phyloP scores from a whole-genome alignment of 2,329 filamentous ascomycete genomes.

The Aplosporella prunicola region DNA sequence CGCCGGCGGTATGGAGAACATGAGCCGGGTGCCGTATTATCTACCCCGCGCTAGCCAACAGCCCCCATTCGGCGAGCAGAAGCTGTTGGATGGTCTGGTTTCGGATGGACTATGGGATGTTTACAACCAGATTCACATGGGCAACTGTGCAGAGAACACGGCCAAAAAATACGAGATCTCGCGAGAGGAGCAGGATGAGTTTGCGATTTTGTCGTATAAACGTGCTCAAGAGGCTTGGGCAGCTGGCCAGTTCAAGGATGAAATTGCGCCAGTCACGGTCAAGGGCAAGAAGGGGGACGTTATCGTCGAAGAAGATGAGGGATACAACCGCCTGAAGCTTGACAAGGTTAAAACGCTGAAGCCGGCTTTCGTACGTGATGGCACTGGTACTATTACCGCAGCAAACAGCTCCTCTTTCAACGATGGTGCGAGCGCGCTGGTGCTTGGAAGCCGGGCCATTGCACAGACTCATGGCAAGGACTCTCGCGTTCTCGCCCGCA shows the following conservation, averaged over 20 bases:
- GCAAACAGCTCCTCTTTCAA: constrained; percentile 92
- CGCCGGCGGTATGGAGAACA: constrained; percentile 96
- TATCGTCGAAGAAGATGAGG: constrained; percentile 74
- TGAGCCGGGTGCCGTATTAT: constrained; percentile 91
- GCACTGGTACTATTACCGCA: constrained; percentile 86
- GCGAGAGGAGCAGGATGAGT: constrained; percentile 80
- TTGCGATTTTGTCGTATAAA: constrained; percentile 81
- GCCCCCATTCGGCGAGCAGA: constrained; percentile 77
- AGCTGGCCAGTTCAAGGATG: constrained; percentile 71
- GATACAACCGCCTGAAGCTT: constrained; percentile 74
- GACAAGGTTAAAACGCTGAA: constrained; percentile 82
- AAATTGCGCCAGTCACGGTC: constrained; percentile 81
- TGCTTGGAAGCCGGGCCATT: constrained; percentile 71
- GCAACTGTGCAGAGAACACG: constrained; percentile 89
- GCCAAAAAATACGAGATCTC: constrained; percentile 78
- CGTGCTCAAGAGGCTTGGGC: constrained; percentile 87
- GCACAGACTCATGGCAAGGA: constrained; percentile 69
- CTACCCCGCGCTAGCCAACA: constrained; percentile 70
- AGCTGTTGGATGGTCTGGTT: constrained; percentile 83
- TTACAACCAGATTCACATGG: constrained; percentile 97
- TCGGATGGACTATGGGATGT: constrained; percentile 95
- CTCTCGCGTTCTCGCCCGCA: constrained; percentile 77
- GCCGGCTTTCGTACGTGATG: constrained; percentile 81
- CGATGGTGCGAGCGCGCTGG: constrained; percentile 84
- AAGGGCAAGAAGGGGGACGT: constrained; percentile 71